Evolutionary conservation across 2,329 filamentous ascomycete genomes (phyloP).

Genomic region (Sporothrix pseudoabietina): DNA sequence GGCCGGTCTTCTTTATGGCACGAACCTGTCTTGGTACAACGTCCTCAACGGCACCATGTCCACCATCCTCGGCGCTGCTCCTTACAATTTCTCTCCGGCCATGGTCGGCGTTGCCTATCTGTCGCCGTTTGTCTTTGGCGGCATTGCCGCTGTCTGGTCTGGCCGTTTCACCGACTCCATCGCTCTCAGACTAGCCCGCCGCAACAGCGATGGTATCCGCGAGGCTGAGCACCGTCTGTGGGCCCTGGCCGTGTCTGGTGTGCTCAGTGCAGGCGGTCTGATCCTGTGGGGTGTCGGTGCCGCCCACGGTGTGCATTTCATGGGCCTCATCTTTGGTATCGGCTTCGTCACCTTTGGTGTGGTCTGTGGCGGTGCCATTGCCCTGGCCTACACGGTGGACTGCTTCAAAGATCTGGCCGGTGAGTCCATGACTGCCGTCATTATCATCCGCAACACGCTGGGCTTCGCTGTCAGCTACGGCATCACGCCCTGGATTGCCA

Average conservation of each 20-base stretch:
- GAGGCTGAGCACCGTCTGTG: slow-evolving; percentile 41
- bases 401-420: slow-evolving; percentile 43
- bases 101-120: slow-evolving; percentile 36
- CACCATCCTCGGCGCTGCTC: slow-evolving; percentile 33
- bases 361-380: slow-evolving; percentile 45
- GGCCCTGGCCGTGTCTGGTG: slow-evolving; percentile 38
- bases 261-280: slow-evolving; percentile 42
- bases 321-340: slow-evolving; percentile 46
- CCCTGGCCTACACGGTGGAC: slow-evolving; percentile 49
- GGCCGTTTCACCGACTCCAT: slow-evolving; percentile 35
- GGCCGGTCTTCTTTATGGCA: slow-evolving; percentile 38
- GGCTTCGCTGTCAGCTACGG: slow-evolving; percentile 40
- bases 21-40: slow-evolving; percentile 39
- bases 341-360: slow-evolving; percentile 46
- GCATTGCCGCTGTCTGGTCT: slow-evolving; percentile 35
- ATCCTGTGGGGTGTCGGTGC: slow-evolving; percentile 55
- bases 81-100: slow-evolving; percentile 37
- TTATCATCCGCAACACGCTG: slow-evolving; percentile 39
- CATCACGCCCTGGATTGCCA: slow-evolving; percentile 42
- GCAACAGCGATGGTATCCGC: slow-evolving; percentile 44
- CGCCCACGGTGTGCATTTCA: slow-evolving; percentile 46
- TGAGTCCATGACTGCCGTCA: slow-evolving; percentile 36
- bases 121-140: slow-evolving; percentile 35
- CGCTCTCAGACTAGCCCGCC: slow-evolving; percentile 42
- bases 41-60: slow-evolving; percentile 38